A percentile compares a stretch with the other conserved stretches of the same genome.
Evolutionary conservation across 2,329 filamentous ascomycete genomes (phyloP).

Genomic region (Diaporthe humulicola): DNA sequence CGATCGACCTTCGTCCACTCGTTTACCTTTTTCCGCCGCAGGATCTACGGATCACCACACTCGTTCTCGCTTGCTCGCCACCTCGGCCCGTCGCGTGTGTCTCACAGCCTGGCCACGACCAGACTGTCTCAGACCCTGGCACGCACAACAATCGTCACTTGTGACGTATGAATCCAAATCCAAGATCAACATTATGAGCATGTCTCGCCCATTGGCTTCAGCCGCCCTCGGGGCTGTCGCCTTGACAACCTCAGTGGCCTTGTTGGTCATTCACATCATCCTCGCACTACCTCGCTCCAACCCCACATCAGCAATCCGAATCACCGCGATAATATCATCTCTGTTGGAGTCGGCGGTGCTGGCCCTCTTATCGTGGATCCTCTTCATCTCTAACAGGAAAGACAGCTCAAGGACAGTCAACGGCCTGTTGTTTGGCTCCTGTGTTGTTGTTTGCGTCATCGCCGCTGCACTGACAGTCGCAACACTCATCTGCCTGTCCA

Average conservation of each 20-base stretch:
- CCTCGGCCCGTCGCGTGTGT: slow-evolving; percentile 35
- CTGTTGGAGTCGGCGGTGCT: slow-evolving; percentile 54
- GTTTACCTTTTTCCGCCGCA: slow-evolving; percentile 35
- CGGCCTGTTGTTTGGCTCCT: slow-evolving; percentile 53
- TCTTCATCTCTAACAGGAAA: slow-evolving; percentile 45
- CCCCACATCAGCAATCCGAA: slow-evolving; percentile 48
- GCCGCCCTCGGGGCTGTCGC: slow-evolving; percentile 53
- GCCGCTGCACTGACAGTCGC: slow-evolving; percentile 61
- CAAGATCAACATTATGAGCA: slow-evolving; percentile 32
- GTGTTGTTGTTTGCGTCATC: slow-evolving; percentile 57
- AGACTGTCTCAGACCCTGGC: slow-evolving; percentile 34
- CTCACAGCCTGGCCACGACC: slow-evolving; percentile 28
- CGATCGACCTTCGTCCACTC: slow-evolving; percentile 40
- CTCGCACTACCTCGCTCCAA: slow-evolving; percentile 52
- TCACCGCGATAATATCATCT: slow-evolving; percentile 54
- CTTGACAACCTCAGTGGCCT: slow-evolving; percentile 54
- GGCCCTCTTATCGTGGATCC: slow-evolving; percentile 50
- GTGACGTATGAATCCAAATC: slow-evolving; percentile 35
- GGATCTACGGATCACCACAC: slow-evolving; percentile 39
- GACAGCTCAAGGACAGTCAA: slow-evolving; percentile 43
- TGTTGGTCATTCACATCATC: slow-evolving; percentile 56
- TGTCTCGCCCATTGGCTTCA: slow-evolving; percentile 46
- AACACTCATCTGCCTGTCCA: slow-evolving; percentile 57
- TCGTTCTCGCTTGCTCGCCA: slow-evolving; percentile 16
- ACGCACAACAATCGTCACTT: slow-evolving; percentile 33